Base-by-base conservation (phyloP, 768 basidiomycete genomes). In the Hydnomerulius pinastri region DNA sequence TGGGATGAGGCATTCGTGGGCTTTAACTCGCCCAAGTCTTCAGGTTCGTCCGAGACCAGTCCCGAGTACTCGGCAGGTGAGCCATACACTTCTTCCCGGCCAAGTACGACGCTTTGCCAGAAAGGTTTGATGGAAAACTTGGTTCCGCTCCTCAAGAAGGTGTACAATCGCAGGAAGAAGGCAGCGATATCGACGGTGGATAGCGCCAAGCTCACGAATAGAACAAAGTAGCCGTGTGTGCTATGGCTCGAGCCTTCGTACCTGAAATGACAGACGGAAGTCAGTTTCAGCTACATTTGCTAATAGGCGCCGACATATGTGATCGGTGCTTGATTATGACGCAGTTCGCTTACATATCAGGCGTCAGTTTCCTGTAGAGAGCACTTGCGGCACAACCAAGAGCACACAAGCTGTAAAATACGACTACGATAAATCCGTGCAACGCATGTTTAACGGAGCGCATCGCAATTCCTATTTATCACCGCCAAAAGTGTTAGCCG, bases 301-400 rank as follows among this genome's bases (percentile, higher is more conserved):
- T n/a, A n/a, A n/a, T n/a, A n/a, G 21, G 27, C 33, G 43, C 23
- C 15, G 30, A 30, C 7, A 20, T 2, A 28, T 18, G 28, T 43
- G 27, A 9, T 38, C 33, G 38, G 35, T 50, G 54, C 17, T 11
- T n/a, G 21, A 36, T 32, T 33, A 17, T 58, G 51, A 51, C 59
- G 71, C 4, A 12, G 10, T 55, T 48, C 6, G 37, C 86, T 62
- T 68, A 94, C 87, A 93, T 84, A 68, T 95, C 78, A 3, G 91
- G 90, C 0, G 91, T 92, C 43, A 86, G 67, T 55, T 90, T 90
- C 37, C 75, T 76, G 69, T 98, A 97, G 20, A 90, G 64, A 2
- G 77, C 76, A 58, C 86, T 86, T 18, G 85, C 70, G 12, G 82
- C 74, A 64, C 86, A 81, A 4, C 90, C 91, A 33, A 95, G 64